Evolutionary conservation across 2,329 filamentous ascomycete genomes (phyloP).

Genomic region (Scytalidium lignicola): DNA sequence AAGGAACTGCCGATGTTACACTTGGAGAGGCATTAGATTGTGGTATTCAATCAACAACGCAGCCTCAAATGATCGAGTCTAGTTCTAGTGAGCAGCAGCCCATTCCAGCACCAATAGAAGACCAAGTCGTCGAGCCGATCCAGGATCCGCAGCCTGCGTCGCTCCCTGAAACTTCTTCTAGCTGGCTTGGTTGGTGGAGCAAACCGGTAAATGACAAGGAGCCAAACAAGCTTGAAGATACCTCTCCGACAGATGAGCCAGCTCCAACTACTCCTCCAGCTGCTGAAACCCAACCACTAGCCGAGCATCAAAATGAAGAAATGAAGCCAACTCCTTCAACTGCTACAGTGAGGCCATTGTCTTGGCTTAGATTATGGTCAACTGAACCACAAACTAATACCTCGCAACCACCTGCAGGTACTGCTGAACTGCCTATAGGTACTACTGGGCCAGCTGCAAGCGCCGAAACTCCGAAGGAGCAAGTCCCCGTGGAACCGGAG

Average conservation of each 20-base stretch:
- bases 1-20: constrained; percentile 26
- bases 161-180: constrained; percentile 31
- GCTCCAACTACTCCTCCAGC: not conserved
- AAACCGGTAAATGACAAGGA: constrained; percentile 19
- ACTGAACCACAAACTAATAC: constrained; percentile 11
- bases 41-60: not conserved
- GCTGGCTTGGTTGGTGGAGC: constrained; percentile 53
- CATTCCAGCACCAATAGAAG: not conserved
- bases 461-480: constrained; percentile 17
- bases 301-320: not conserved
- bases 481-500: constrained; percentile 15
- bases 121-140: not conserved
- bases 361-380: constrained; percentile 28
- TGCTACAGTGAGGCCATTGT: constrained; percentile 8
- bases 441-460: constrained; percentile 12
- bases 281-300: not conserved
- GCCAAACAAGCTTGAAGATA: constrained; percentile 11
- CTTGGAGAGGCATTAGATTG: constrained; percentile 18
- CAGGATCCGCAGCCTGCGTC: constrained; percentile 19
- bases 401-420: constrained; percentile 2
- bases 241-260: not conserved
- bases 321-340: not conserved
- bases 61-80: not conserved
- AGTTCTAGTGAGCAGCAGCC: constrained; percentile 10
- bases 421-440: constrained; percentile 5